Evolutionary conservation across 1,139 yeast species (phyloP).

Genomic region (Zygoascus sp.): DNA sequence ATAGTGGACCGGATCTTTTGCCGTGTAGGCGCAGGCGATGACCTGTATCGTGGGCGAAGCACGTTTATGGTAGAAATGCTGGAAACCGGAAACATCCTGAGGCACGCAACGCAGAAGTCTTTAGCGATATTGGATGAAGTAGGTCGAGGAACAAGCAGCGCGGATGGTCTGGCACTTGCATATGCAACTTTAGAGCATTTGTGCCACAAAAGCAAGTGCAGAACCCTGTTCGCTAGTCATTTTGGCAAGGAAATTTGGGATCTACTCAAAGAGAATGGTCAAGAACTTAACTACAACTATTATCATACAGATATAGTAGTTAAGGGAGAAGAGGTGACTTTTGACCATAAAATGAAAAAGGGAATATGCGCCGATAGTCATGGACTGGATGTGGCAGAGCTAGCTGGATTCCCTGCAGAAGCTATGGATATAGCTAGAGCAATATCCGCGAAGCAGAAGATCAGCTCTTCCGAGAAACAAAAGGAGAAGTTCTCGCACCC

Average conservation of each 20-base stretch:
- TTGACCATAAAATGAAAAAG: constrained; percentile 59
- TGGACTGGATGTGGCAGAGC: constrained; percentile 77
- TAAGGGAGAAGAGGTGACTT: constrained; percentile 34
- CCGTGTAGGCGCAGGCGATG: constrained; percentile 84
- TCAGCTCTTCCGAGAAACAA: not conserved
- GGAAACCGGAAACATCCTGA: constrained; percentile 79
- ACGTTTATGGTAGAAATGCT: constrained; percentile 98
- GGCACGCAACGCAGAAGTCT: constrained; percentile 70
- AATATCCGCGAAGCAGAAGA: constrained; percentile 2
- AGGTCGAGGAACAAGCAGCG: constrained; percentile 93
- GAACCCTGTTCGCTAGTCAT: constrained; percentile 90
- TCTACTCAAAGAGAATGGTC: constrained; percentile 33
- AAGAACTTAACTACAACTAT: constrained; percentile 3
- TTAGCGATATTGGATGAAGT: constrained; percentile 90
- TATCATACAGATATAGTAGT: constrained; percentile 11
- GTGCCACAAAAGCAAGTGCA: constrained; percentile 53
- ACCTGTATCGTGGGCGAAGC: constrained; percentile 76
- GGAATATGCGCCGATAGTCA: constrained; percentile 78
- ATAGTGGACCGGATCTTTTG: constrained; percentile 83
- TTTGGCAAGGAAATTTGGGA: constrained; percentile 65
- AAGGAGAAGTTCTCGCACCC: not conserved
- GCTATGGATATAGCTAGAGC: constrained; percentile 44
- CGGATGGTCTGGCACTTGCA: constrained; percentile 88
- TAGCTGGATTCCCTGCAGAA: constrained; percentile 73
- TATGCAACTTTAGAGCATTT: constrained; percentile 69